A percentile compares a stretch with the other conserved stretches of the same genome.
These are phyloP conservation scores for Cryptococcus amylolentus DNA, from an alignment of 1,284 basidiomycete species.

Conservation along the genomic window DNA sequence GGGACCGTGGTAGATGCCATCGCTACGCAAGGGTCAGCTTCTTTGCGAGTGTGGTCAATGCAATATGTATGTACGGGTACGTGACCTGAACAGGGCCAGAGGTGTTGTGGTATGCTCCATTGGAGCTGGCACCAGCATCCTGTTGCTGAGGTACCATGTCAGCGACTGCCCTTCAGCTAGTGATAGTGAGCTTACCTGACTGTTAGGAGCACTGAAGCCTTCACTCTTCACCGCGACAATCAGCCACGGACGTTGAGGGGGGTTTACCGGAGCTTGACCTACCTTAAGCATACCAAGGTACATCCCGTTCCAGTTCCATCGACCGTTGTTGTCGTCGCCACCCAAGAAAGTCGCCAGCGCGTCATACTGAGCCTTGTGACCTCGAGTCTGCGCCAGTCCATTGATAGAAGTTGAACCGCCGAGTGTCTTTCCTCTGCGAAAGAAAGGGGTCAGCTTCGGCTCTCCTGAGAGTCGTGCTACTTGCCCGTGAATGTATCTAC, in stretches of 20 bases:
- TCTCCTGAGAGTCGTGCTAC: neutral
- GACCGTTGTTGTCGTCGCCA: slow-evolving; percentile 40
- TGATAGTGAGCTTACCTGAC: slow-evolving; percentile 11
- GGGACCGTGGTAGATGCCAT: slow-evolving; percentile 58
- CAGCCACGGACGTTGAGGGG: neutral
- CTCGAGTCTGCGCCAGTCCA: slow-evolving; percentile 57
- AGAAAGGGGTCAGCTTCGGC: neutral
- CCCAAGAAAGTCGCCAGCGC: slow-evolving; percentile 55
- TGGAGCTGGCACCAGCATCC: slow-evolving; percentile 54
- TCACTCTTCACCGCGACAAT: slow-evolving; percentile 50
- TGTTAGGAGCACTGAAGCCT: slow-evolving; percentile 57
- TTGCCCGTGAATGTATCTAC: slow-evolving; percentile 15
- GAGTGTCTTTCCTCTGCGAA: slow-evolving; percentile 23
- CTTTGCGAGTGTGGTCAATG: slow-evolving; percentile 34
- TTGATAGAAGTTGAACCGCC: slow-evolving; percentile 48
- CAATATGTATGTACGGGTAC: slow-evolving; percentile 46
- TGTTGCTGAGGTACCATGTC: slow-evolving; percentile 40
- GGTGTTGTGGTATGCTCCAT: slow-evolving; percentile 55
- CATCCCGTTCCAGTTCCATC: slow-evolving; percentile 60
- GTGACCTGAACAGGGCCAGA: slow-evolving; percentile 57
- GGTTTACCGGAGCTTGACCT: neutral
- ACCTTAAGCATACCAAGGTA: slow-evolving; percentile 58
- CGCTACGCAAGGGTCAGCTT: neutral
- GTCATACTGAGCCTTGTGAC: slow-evolving; percentile 59
- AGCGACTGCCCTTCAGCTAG: neutral